Evolutionary conservation across 306 rosid genomes (phyloP).

Genomic region (Castanea crenata): DNA sequence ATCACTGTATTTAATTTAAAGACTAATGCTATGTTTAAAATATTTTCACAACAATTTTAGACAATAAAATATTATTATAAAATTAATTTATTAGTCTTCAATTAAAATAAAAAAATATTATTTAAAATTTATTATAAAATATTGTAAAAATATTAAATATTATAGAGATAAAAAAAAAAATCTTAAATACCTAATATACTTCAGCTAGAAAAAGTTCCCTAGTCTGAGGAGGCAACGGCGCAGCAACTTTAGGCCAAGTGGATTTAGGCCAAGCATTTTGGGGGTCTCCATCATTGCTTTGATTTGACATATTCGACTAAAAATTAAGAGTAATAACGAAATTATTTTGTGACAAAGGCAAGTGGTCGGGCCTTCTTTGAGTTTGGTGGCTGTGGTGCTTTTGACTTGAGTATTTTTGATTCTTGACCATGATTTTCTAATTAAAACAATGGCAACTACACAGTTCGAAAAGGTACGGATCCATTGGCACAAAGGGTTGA

Average conservation of each 20-base stretch:
- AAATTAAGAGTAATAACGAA: not conserved
- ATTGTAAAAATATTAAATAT: too few relatives aligned
- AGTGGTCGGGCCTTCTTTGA: slow-evolving; percentile 11
- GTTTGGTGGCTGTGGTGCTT: slow-evolving; percentile 7
- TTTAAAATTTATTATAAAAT: too few relatives aligned
- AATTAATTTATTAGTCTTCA: too few relatives aligned
- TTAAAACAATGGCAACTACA: not conserved
- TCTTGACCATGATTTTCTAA: not conserved
- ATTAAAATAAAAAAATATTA: too few relatives aligned
- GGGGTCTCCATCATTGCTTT: slow-evolving; percentile 6
- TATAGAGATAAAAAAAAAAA: too few relatives aligned
- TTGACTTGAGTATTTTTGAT: slow-evolving; percentile 22
- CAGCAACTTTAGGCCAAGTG: not conserved
- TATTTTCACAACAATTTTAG: too few relatives aligned
- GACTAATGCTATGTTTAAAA: too few relatives aligned
- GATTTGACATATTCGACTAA: not conserved
- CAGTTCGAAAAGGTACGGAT: not conserved
- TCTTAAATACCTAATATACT: too few relatives aligned
- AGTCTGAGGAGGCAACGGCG: slow-evolving; percentile 24
- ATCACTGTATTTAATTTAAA: not conserved
- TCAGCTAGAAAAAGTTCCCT: slow-evolving; percentile 10
- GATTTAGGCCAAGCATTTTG: slow-evolving; percentile 1
- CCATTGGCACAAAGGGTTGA: not conserved
- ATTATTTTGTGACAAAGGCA: slow-evolving; percentile 1
- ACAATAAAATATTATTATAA: too few relatives aligned